Base-by-base conservation (phyloP, 2,329 filamentous ascomycete genomes). In the Aspergillus pseudotamarii region DNA sequence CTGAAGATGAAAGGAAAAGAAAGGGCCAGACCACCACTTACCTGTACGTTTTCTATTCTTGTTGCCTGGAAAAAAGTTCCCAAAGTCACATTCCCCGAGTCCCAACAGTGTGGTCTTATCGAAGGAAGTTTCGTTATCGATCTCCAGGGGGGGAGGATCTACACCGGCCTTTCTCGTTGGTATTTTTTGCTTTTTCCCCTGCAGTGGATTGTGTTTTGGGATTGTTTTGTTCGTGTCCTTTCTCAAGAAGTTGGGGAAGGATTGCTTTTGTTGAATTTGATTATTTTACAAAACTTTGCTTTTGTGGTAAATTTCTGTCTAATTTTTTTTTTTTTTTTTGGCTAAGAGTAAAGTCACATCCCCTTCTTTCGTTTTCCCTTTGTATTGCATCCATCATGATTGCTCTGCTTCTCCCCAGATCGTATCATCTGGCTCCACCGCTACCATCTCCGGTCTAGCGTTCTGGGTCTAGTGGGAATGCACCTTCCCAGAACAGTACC, bases 391-490 rank as follows among this genome's bases (percentile, higher is more conserved):
- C 45, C 41, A 54, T 59, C n/a, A 21, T 50, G n/a, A 38, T 61
- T 62, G 58, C 56, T 60, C 54, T 56, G 48, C 54, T 64, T 64
- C 58, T 66, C 73, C 70, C 73, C 69, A 69, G 72, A 76, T 75
- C 67, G 64, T 65, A 68, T 66, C 62, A 64, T 61, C 63, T 48
- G 34, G 64, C 69, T 72, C 74, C 74, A 76, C 72, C 66, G 61
- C 54, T 57, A 41, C 72, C 69, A 63, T 51, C 68, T 71, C 50
- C 30, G 68, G 72, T 61, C 67, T 75, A 75, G 72, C 53, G 46
- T 21, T 32, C 38, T 61, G 63, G 66, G 65, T 55, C 64, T 59
- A 62, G 57, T 67, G 66, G 68, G 58, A 60, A 67, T 63, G 9
- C 63, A 63, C 70, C 61, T 73, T 68, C 68, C 71, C 57, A 64